phyloP scores from a whole-genome alignment of 495 filamentous ascomycete species.

The Aspergillus affinis region DNA sequence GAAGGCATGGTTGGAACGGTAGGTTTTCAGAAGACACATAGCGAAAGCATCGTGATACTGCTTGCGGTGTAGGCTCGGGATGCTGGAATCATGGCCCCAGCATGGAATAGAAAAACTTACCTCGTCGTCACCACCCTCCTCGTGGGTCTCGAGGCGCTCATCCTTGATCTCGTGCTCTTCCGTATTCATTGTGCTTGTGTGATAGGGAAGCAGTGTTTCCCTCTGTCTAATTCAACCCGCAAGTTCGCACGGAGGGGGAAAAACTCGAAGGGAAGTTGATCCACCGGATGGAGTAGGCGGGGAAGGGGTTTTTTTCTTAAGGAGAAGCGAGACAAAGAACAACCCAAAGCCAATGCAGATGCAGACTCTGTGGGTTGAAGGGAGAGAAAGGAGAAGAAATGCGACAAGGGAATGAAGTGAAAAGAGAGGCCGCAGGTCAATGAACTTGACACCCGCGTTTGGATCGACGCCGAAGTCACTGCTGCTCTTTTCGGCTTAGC shows the following conservation, averaged over 20 bases:
- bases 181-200: slow-evolving; percentile 31
- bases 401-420: slow-evolving; percentile 15
- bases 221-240: slow-evolving; percentile 2
- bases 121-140: slow-evolving; percentile 47
- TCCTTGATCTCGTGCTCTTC: slow-evolving; percentile 42
- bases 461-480: slow-evolving; percentile 27
- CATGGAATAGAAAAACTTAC: slow-evolving; percentile 21
- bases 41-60: background rate
- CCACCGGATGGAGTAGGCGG: background rate
- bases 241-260: slow-evolving; percentile 5
- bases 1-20: too few species aligned
- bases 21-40: background rate
- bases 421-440: slow-evolving; percentile 13
- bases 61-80: background rate
- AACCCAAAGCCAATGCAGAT: slow-evolving; percentile 2
- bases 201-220: background rate
- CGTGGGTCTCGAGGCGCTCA: slow-evolving; percentile 38
- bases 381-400: slow-evolving; percentile 7
- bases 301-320: background rate
- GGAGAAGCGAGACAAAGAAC: slow-evolving; percentile 2
- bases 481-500: slow-evolving; percentile 38
- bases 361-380: slow-evolving; percentile 3
- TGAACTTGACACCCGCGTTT: slow-evolving; percentile 20
- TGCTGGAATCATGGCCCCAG: background rate
- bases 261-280: slow-evolving; percentile 15